Conservation (phyloP, 805 yeast species). For the Suhomyces tanzawaensis region DNA sequence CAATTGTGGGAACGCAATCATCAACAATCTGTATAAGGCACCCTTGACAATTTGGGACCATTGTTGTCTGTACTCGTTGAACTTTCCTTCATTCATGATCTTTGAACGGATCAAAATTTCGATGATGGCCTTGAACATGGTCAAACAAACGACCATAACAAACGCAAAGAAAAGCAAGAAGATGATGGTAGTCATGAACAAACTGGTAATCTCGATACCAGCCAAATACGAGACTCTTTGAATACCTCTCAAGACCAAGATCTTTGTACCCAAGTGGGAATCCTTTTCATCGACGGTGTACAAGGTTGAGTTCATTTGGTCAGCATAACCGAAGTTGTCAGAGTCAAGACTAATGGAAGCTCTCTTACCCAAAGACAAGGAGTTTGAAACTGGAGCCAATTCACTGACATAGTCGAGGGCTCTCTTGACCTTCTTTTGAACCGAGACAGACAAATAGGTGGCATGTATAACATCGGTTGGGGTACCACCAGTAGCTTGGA, state of each 20-base stretch:
- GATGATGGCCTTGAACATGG: slow-evolving; percentile 64
- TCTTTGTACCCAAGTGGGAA: slow-evolving; percentile 57
- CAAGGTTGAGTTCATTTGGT: slow-evolving; percentile 41
- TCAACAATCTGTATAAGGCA: slow-evolving; percentile 74
- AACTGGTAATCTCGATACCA: slow-evolving; percentile 77
- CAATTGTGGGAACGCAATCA: slow-evolving; percentile 86
- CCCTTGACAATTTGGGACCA: slow-evolving; percentile 90
- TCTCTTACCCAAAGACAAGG: slow-evolving; percentile 18
- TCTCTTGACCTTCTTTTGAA: slow-evolving; percentile 55
- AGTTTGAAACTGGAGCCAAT: background rate
- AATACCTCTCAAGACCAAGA: slow-evolving; percentile 83
- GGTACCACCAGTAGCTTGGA: slow-evolving; percentile 90
- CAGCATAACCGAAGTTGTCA: slow-evolving; percentile 46
- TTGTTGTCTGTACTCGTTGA: slow-evolving; percentile 72
- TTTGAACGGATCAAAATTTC: slow-evolving; percentile 62
- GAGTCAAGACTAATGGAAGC: slow-evolving; percentile 37
- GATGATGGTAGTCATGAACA: slow-evolving; percentile 83
- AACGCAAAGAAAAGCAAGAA: slow-evolving; percentile 78
- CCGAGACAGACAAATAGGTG: slow-evolving; percentile 72
- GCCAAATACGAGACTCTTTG: slow-evolving; percentile 87
- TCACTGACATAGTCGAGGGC: slow-evolving; percentile 16
- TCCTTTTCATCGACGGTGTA: slow-evolving; percentile 75
- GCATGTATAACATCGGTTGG: slow-evolving; percentile 74
- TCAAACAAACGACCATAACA: slow-evolving; percentile 53
- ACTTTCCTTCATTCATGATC: slow-evolving; percentile 59